Evolutionary conservation across 2,329 filamentous ascomycete genomes (phyloP).

Genomic region (Fusarium humuli): DNA sequence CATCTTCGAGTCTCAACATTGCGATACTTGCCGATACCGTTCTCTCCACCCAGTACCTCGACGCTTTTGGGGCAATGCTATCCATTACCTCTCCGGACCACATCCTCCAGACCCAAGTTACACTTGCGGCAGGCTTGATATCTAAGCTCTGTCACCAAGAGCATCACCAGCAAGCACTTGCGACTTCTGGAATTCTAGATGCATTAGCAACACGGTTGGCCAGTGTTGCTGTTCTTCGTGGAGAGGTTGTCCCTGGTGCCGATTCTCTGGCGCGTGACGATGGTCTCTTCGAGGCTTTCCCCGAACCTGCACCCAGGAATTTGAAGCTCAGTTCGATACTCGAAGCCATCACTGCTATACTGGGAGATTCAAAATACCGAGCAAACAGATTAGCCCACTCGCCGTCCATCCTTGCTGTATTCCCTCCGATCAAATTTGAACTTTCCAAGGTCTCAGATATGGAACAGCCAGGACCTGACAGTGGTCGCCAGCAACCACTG

Average conservation of each 20-base stretch:
- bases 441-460: slow-evolving; percentile 61
- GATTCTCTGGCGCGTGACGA: slow-evolving; percentile 66
- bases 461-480: slow-evolving; percentile 64
- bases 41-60: slow-evolving; percentile 71
- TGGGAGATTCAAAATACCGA: slow-evolving; percentile 82
- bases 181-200: slow-evolving; percentile 80
- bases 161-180: slow-evolving; percentile 75
- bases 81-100: slow-evolving; percentile 65
- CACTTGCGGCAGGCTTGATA: slow-evolving; percentile 68
- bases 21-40: slow-evolving; percentile 70
- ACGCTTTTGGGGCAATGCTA: slow-evolving; percentile 74
- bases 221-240: slow-evolving; percentile 74
- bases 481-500: slow-evolving; percentile 54
- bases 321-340: slow-evolving; percentile 76
- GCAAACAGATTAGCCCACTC: slow-evolving; percentile 78
- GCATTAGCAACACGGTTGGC: slow-evolving; percentile 80
- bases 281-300: slow-evolving; percentile 68
- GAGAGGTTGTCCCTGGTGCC: slow-evolving; percentile 75
- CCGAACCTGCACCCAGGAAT: slow-evolving; percentile 68
- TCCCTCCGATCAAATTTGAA: slow-evolving; percentile 69
- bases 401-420: slow-evolving; percentile 75
- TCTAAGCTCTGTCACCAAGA: slow-evolving; percentile 74
- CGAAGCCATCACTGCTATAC: slow-evolving; percentile 80
- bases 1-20: slow-evolving; percentile 61
- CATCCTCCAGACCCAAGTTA: slow-evolving; percentile 71